Evolutionary conservation across 2,329 filamentous ascomycete genomes (phyloP).

Genomic region (Aspergillus sp.): DNA sequence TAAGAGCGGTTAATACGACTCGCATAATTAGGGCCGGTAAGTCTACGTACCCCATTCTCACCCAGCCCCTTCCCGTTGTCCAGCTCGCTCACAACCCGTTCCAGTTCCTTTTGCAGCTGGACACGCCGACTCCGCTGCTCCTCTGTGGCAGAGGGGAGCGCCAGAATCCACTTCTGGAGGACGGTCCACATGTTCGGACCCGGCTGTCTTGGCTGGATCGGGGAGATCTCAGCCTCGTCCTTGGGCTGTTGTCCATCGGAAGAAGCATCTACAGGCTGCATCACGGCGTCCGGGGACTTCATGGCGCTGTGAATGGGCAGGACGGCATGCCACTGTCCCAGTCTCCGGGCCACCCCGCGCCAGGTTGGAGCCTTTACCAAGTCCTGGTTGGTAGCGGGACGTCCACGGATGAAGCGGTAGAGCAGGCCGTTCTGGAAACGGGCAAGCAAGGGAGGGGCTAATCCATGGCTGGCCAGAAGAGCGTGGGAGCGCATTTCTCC

Average conservation of each 20-base stretch:
- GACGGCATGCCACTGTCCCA: slow-evolving; percentile 89
- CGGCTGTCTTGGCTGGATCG: slow-evolving; percentile 63
- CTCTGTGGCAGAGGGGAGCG: slow-evolving; percentile 71
- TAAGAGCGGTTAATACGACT: slow-evolving; percentile 32
- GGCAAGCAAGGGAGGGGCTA: slow-evolving; percentile 83
- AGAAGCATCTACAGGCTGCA: slow-evolving; percentile 19
- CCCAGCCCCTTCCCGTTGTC: slow-evolving; percentile 76
- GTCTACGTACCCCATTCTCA: slow-evolving; percentile 60
- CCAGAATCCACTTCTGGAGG: slow-evolving; percentile 92
- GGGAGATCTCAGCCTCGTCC: slow-evolving; percentile 13
- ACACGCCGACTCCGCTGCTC: slow-evolving; percentile 66
- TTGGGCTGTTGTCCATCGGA: slow-evolving; percentile 8
- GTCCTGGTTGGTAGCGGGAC: slow-evolving; percentile 75
- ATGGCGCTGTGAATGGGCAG: slow-evolving; percentile 55
- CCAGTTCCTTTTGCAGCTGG: slow-evolving; percentile 70
- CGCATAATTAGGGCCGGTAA: slow-evolving; percentile 1
- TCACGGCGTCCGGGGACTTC: slow-evolving; percentile 16
- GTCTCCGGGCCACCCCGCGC: slow-evolving; percentile 74
- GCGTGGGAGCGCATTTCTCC: slow-evolving; percentile 71
- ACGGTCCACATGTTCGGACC: slow-evolving; percentile 92
- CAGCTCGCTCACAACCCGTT: slow-evolving; percentile 65
- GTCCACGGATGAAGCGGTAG: slow-evolving; percentile 84
- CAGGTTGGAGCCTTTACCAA: slow-evolving; percentile 73
- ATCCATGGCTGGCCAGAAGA: slow-evolving; percentile 74
- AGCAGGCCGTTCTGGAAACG: slow-evolving; percentile 95